Conservation (phyloP, 2,329 filamentous ascomycete genomes). For the Colletotrichum karsti region DNA sequence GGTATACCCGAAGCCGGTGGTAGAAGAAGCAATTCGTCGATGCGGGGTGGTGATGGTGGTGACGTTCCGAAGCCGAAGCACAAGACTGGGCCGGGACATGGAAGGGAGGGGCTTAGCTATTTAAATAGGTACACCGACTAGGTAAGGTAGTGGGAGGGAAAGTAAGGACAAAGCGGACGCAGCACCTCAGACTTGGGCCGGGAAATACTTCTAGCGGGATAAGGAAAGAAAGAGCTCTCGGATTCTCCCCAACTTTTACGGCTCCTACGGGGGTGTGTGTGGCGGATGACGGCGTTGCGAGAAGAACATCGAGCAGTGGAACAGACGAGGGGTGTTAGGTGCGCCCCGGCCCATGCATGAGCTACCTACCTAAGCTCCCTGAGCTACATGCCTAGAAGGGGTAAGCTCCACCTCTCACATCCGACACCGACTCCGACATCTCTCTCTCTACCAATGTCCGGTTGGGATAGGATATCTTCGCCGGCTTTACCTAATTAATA, state of each 20-base stretch:
- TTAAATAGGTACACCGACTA: not conserved
- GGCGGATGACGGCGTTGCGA: not conserved
- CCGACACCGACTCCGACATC: too few relatives aligned
- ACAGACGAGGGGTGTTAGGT: too few relatives aligned
- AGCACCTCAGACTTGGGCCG: too few relatives aligned
- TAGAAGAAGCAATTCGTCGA: not conserved
- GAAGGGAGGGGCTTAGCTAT: not conserved
- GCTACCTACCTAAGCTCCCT: not conserved
- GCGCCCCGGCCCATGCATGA: too few relatives aligned
- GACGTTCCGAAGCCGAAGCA: conserved; percentile 11
- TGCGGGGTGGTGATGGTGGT: conserved; percentile 5
- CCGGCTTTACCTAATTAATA: not conserved
- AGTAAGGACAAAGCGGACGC: not conserved
- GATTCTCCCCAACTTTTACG: not conserved
- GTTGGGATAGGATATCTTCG: not conserved
- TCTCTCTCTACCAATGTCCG: not conserved
- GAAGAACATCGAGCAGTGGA: too few relatives aligned
- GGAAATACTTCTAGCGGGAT: not conserved
- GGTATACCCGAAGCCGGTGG: not conserved
- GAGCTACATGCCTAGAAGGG: not conserved
- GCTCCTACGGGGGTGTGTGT: not conserved
- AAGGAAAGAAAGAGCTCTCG: not conserved
- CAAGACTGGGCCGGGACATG: not conserved
- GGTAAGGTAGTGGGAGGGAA: not conserved
- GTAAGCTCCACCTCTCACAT: not conserved